phyloP scores from a whole-genome alignment of 305 asterid genomes.

The Solanum hybrid region DNA sequence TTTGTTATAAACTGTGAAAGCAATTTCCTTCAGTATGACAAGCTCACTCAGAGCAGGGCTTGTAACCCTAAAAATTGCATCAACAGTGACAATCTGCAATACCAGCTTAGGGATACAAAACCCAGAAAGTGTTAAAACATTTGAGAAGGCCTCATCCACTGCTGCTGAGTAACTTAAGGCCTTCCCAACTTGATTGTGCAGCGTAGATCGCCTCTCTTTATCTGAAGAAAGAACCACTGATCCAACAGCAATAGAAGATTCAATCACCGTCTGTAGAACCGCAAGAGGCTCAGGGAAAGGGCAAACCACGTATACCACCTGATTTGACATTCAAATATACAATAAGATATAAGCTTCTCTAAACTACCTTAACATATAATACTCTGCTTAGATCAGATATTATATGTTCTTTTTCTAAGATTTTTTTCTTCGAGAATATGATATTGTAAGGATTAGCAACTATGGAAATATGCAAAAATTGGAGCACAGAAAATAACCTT shows the following conservation, averaged over 20 bases:
- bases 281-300: conserved; percentile 99
- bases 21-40: conserved; percentile 78
- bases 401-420: not conserved
- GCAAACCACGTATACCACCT: conserved; percentile 97
- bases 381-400: not conserved
- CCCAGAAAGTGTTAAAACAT: conserved; percentile 83
- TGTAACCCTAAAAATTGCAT: conserved; percentile 90
- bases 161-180: conserved; percentile 86
- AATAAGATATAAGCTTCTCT: not conserved
- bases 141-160: conserved; percentile 87
- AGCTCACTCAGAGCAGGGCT: conserved; percentile 84
- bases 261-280: conserved; percentile 85
- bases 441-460: not conserved
- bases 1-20: conserved; percentile 95
- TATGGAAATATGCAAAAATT: not conserved
- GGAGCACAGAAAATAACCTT: not conserved
- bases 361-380: not conserved
- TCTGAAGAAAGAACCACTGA: conserved; percentile 81
- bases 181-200: conserved; percentile 96
- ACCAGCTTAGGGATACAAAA: conserved; percentile 90
- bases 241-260: conserved; percentile 88
- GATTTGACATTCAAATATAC: conserved; percentile 17
- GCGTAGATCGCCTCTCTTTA: conserved; percentile 77
- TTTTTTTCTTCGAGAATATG: not conserved
- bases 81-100: conserved; percentile 92